Conservation (phyloP, 2,329 filamentous ascomycete genomes). For the Drechslerella coelobrocha region DNA sequence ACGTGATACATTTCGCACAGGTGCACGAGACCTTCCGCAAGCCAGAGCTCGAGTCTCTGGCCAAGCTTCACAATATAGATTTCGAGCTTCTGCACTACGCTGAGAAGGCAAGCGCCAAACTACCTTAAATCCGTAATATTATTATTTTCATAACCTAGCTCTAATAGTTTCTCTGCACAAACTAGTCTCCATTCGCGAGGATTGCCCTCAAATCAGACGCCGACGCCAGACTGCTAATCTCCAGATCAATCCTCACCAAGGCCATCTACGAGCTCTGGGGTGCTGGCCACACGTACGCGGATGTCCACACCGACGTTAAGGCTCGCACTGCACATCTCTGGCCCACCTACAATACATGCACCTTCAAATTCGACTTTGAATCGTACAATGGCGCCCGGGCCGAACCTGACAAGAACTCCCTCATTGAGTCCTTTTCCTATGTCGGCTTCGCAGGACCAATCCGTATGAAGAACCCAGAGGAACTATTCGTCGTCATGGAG, state of each 20-base stretch:
- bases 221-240: constrained; percentile 71
- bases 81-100: constrained; percentile 78
- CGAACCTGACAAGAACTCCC: constrained; percentile 68
- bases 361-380: constrained; percentile 87
- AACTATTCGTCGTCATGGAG: constrained; percentile 82
- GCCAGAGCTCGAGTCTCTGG: constrained; percentile 82
- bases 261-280: constrained; percentile 92
- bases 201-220: constrained; percentile 71
- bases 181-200: constrained; percentile 84
- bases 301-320: constrained; percentile 72
- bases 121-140: constrained; percentile 11
- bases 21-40: constrained; percentile 87
- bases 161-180: constrained; percentile 24
- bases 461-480: constrained; percentile 73
- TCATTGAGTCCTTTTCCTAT: constrained; percentile 84
- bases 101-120: constrained; percentile 67
- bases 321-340: constrained; percentile 69
- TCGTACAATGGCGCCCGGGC: constrained; percentile 77
- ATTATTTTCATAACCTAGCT: constrained; percentile 2
- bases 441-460: constrained; percentile 80
- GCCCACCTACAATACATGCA: constrained; percentile 67
- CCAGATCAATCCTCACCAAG: constrained; percentile 80
- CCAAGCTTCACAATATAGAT: constrained; percentile 70
- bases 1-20: constrained; percentile 87
- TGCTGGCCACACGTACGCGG: constrained; percentile 69